Base-by-base conservation (phyloP, 2,329 filamentous ascomycete genomes). In the Colletotrichum liriopes region DNA sequence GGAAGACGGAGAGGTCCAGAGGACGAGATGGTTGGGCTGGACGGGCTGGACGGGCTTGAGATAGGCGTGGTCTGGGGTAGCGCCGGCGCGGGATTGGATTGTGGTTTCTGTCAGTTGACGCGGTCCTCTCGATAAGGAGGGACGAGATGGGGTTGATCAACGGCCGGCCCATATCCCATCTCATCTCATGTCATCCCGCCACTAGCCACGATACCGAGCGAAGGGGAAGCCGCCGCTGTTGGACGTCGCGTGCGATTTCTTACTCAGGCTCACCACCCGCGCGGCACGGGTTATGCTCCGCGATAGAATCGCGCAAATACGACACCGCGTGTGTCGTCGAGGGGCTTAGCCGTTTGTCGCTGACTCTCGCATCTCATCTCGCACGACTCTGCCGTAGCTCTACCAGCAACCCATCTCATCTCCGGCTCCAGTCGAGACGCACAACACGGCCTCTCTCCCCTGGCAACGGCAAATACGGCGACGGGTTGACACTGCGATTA, bases 31-130 rank as follows among this genome's bases (percentile, higher is more conserved):
- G 54, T 43, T 43, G 56, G 56, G 16, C 35, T 37, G 37, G 56
- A 18, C 7, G 55, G 20, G 52, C 56, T 59, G 26, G 43, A 29
- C 49, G 49, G 49, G 49, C 49, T 52, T 29, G 49, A 52, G 23
- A 29, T 52, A 29, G 49, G 49, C 26, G 49, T 29, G 52, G 20
- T 55, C 32, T 55, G 52, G 52, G 52, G 52, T 55, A 37, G 52
- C 52, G 52, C 52, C 32, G 32, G 59, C 35, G 45, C 32, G 43
- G 43, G 43, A 55, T 55, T 35, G 29, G 52, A 26, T 20, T 29
- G 26, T 32, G 29, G 20, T n/a, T 4, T 47, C 20, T 32, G 18
- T 47, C 20, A 47, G 16, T 45, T 6, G 16, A 45, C 5, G 41
- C 7, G 43, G 43, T 20, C 20, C 7, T n/a, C 18, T 23, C 29